Conservation (phyloP, 805 yeast genomes). For the Candida morakotiae region DNA sequence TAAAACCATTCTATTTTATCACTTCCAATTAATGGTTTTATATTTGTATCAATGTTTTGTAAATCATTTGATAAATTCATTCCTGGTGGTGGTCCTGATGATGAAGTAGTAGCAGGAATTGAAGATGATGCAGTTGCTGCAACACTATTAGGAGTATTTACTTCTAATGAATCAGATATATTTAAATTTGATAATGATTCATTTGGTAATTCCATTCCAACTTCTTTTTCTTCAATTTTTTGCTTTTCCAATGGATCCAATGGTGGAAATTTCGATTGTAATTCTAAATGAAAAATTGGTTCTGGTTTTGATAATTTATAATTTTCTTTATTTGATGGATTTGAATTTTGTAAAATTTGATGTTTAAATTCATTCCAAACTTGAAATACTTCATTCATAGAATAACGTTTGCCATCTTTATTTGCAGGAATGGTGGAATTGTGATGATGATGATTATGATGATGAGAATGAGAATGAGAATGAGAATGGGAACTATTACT, state of each 20-base stretch:
- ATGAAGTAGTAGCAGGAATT: neutral
- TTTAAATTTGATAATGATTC: constrained; percentile 2
- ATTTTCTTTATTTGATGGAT: constrained; percentile 16
- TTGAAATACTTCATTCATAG: constrained; percentile 49
- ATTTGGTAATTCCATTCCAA: neutral
- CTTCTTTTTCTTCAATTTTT: neutral
- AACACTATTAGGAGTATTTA: constrained; percentile 3
- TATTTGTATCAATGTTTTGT: neutral
- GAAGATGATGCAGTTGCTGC: constrained; percentile 4
- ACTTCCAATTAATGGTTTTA: constrained; percentile 25
- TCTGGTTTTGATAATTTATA: constrained; percentile 28
- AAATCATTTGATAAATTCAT: constrained; percentile 6
- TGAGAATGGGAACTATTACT: too few species aligned
- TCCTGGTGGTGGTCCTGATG: constrained; percentile 17
- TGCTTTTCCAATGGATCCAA: neutral
- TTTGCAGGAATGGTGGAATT: constrained; percentile 29
- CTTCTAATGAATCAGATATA: neutral
- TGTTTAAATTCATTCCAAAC: constrained; percentile 42
- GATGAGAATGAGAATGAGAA: constrained; percentile 1
- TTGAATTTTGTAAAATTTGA: constrained; percentile 15
- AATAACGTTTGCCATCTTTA: constrained; percentile 40
- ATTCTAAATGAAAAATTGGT: constrained; percentile 35
- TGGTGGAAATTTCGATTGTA: constrained; percentile 14
- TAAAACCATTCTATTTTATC: constrained; percentile 62
- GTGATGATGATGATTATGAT: constrained; percentile 1